phyloP scores from a whole-genome alignment of 139 green algal genomes.

The Picochlorum sp. region DNA sequence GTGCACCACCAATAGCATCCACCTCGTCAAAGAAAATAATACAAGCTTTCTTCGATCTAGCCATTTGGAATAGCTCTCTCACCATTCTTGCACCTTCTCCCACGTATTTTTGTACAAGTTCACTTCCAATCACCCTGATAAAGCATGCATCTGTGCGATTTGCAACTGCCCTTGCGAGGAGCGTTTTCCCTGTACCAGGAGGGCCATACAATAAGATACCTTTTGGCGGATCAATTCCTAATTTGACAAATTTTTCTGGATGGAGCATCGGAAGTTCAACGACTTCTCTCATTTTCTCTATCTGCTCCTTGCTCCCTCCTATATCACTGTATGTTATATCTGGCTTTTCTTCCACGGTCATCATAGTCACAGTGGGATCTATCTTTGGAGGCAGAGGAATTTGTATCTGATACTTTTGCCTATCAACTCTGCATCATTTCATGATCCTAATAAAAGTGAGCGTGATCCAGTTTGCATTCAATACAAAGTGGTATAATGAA shows the following conservation, averaged over 20 bases:
- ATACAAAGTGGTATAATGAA: neutral
- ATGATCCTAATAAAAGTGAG: neutral
- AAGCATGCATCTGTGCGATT: constrained; percentile 99
- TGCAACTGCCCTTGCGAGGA: constrained; percentile 91
- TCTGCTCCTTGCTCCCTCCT: constrained; percentile 95
- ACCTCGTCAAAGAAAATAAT: constrained; percentile 99
- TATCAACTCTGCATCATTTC: constrained; percentile 71
- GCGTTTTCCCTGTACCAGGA: constrained; percentile 85
- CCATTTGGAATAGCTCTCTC: constrained; percentile 71
- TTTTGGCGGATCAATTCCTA: constrained; percentile 98
- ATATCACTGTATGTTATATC: constrained; percentile 95
- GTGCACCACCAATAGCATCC: constrained; percentile 93
- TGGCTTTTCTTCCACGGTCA: constrained; percentile 99
- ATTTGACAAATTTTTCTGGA: constrained; percentile 94
- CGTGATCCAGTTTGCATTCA: neutral
- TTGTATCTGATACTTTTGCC: constrained; percentile 96
- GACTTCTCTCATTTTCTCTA: constrained; percentile 93
- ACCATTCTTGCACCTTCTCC: constrained; percentile 95
- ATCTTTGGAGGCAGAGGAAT: constrained; percentile 98
- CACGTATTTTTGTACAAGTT: constrained; percentile 99
- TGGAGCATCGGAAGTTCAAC: constrained; percentile 98
- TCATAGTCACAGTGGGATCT: constrained; percentile 98
- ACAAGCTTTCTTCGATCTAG: constrained; percentile 94
- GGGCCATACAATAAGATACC: constrained; percentile 92
- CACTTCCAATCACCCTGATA: constrained; percentile 96